phyloP scores from a whole-genome alignment of 1,139 yeast species.

The Lodderomyces orthopsilosis region DNA sequence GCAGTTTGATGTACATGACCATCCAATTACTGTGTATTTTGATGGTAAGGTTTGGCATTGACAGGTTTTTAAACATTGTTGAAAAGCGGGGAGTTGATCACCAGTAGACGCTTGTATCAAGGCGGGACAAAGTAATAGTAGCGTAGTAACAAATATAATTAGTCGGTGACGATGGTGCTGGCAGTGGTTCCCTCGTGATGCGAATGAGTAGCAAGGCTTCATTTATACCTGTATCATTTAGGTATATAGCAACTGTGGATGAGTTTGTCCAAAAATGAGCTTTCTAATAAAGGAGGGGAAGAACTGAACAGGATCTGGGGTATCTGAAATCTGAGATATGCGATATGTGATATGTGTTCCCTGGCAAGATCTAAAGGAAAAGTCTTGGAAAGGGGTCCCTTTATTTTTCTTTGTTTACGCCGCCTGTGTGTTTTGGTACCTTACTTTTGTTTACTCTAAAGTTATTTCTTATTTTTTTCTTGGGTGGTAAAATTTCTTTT shows the following conservation, averaged over 20 bases:
- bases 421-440: background rate
- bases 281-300: too few species aligned
- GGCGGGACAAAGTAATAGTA: background rate
- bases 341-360: too few species aligned
- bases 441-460: background rate
- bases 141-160: background rate
- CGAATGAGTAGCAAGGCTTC: background rate
- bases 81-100: constrained; percentile 28
- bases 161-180: background rate
- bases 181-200: background rate
- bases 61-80: constrained; percentile 22
- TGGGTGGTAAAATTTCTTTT: background rate
- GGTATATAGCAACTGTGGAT: too few species aligned
- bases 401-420: too few species aligned
- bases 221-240: background rate
- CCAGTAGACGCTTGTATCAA: constrained; percentile 22
- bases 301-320: too few species aligned
- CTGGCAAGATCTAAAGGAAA: too few species aligned
- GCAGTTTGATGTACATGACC: constrained; percentile 44
- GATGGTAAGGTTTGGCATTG: constrained; percentile 8
- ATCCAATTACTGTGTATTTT: constrained; percentile 14
- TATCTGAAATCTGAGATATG: too few species aligned
- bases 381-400: too few species aligned
- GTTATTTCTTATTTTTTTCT: background rate
- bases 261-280: too few species aligned